A percentile compares a stretch with the other conserved stretches of the same genome.
These are phyloP conservation scores for Bacidia rubella DNA, from an alignment of 495 filamentous ascomycete genomes.

Conservation along the genomic window DNA sequence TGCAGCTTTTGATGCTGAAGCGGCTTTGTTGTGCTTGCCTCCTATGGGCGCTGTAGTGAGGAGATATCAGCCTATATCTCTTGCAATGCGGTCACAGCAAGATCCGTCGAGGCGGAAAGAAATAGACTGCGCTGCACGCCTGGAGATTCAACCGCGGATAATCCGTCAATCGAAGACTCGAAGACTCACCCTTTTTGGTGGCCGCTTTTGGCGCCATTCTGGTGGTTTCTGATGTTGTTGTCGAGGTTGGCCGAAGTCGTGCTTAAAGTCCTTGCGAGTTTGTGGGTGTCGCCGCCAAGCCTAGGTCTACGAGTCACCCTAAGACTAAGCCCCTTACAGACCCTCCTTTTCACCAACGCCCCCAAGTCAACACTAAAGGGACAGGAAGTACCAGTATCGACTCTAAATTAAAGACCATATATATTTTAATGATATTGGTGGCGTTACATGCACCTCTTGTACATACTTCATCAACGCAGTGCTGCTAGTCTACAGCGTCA, in stretches of 20 bases:
- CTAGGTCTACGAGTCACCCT: not conserved
- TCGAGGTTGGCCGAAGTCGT: not conserved
- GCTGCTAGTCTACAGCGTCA: not conserved
- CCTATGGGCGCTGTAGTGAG: constrained; percentile 47
- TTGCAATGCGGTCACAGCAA: not conserved
- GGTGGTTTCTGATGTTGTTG: constrained; percentile 19
- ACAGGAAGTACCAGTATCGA: too few relatives aligned
- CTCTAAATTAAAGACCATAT: too few relatives aligned
- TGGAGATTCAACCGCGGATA: not conserved
- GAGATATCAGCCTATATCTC: constrained; percentile 27
- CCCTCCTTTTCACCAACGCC: not conserved
- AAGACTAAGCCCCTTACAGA: not conserved
- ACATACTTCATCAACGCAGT: not conserved
- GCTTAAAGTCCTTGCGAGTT: too few relatives aligned
- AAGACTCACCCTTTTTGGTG: constrained; percentile 54
- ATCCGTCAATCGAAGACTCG: constrained; percentile 17
- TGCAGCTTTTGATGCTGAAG: constrained; percentile 83
- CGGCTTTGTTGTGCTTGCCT: constrained; percentile 62
- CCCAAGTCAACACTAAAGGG: too few relatives aligned
- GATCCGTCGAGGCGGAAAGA: not conserved
- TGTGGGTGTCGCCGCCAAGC: not conserved
- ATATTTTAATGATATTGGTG: too few relatives aligned
- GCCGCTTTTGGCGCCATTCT: constrained; percentile 59
- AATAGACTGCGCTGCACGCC: not conserved
- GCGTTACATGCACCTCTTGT: not conserved